Base-by-base conservation (phyloP, 2,329 filamentous ascomycete genomes). In the Grosmannia serpens region DNA sequence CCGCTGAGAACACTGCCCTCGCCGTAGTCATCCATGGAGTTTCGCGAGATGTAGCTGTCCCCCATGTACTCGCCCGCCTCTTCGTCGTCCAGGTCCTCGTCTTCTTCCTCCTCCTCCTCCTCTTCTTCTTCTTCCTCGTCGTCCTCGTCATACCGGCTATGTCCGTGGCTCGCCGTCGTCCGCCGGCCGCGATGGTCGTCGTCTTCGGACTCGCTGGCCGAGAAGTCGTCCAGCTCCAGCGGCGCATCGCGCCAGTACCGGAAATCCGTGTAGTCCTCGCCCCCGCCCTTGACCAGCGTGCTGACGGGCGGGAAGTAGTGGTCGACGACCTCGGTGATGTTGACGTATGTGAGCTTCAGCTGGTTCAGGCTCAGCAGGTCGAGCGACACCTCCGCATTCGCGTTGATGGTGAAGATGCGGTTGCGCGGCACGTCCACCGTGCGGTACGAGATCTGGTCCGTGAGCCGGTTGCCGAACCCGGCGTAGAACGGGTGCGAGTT, bases 221-320 rank as follows among this genome's bases (percentile, higher is more conserved):
- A 91, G 65, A 97, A 97, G 57, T 96, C 89, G 49, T 91, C 88
- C 29, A 96, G 74, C 55, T 95, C 90, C 20, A 92, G 79, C 2
- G 91, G 89, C 53, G 81, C 80, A 62, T 95, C 88, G 62, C 95
- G 82, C 94, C 94, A 99, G 74, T 95, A 99, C 59, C 85, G 92
- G 73, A 99, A 99, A 70, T 99, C 94, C 0, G 94, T 99, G 68
- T 89, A 99, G 59, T 95, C 88, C 70, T 97, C 94, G 15, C 91
- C 92, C 24, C 91, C 92, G 51, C 88, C 88, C 66, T 88, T 90
- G 22, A 96, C 86, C 33, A 99, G 78, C 29, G 91, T 85, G 62
- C 86, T 89, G 15, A 95, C 86, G 1, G 95, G 90, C 8, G 94
- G 94, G 71, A 99, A 99, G 75, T 96, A 97, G 71, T 99, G 94